phyloP scores from a whole-genome alignment of 2,329 filamentous ascomycete species.

The Xylariaceae sp. region DNA sequence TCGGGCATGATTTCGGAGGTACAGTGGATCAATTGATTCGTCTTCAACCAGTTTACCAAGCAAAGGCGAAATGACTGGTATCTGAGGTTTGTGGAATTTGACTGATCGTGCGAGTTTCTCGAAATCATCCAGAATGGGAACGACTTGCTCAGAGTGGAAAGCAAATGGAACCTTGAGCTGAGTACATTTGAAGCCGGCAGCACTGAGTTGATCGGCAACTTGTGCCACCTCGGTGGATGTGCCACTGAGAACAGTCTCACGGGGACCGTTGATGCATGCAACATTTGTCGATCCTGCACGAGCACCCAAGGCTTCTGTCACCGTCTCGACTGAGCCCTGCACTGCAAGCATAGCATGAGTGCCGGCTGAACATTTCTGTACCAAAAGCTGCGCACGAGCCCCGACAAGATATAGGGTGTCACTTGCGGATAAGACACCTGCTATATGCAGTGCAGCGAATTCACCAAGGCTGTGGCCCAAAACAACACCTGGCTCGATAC shows the following conservation, averaged over 20 bases:
- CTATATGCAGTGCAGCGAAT: slow-evolving; percentile 69
- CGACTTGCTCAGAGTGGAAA: slow-evolving; percentile 65
- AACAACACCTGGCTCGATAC: slow-evolving; percentile 53
- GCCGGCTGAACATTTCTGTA: slow-evolving; percentile 61
- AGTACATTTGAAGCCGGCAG: slow-evolving; percentile 57
- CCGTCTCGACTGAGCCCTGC: slow-evolving; percentile 48
- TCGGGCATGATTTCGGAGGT: slow-evolving; percentile 63
- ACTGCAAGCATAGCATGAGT: slow-evolving; percentile 61
- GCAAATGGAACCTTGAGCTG: slow-evolving; percentile 65
- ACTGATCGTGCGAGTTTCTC: slow-evolving; percentile 52
- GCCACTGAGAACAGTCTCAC: slow-evolving; percentile 71
- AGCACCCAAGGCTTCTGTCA: slow-evolving; percentile 51
- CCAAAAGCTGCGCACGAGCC: slow-evolving; percentile 61
- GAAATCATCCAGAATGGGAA: slow-evolving; percentile 61
- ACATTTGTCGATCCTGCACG: slow-evolving; percentile 42
- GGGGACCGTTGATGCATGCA: slow-evolving; percentile 74
- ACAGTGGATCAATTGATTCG: slow-evolving; percentile 56
- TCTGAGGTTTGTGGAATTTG: slow-evolving; percentile 51
- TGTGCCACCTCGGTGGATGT: slow-evolving; percentile 40
- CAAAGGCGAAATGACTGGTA: slow-evolving; percentile 68
- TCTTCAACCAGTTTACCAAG: slow-evolving; percentile 59
- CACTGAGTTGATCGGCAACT: slow-evolving; percentile 40
- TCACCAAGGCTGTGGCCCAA: slow-evolving; percentile 67
- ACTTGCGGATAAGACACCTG: slow-evolving; percentile 67
- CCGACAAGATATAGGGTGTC: slow-evolving; percentile 74